Percentiles rank a stretch among this genome's conserved stretches.
Conservation (phyloP, 441 rosid genomes). For the Pelargonium australe region DNA sequence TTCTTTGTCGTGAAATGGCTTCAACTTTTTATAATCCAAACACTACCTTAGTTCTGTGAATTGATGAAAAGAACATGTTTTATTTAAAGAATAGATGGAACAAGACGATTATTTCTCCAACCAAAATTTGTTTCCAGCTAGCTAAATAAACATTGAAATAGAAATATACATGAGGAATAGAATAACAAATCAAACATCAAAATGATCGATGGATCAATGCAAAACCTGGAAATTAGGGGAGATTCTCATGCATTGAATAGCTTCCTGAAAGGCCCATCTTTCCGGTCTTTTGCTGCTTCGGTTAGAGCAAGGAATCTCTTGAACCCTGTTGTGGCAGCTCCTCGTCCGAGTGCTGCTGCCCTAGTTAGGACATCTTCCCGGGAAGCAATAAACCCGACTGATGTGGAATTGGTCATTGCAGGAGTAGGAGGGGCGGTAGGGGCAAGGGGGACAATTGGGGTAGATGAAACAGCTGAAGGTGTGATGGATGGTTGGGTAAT, state of each 20-base stretch:
- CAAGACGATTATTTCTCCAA: not conserved
- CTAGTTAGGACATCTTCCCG: conserved; percentile 91
- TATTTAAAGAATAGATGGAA: not conserved
- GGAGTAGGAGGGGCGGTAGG: conserved; percentile 38
- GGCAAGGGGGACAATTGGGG: conserved; percentile 27
- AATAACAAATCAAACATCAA: not conserved
- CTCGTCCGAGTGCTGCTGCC: conserved; percentile 98
- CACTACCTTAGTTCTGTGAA: too few species aligned
- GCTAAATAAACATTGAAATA: not conserved
- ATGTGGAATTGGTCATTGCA: conserved; percentile 34
- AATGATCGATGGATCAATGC: not conserved
- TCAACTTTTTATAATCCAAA: too few species aligned
- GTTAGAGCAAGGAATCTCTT: conserved; percentile 98
- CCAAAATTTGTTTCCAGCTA: conserved; percentile 1
- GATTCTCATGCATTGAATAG: conserved; percentile 56
- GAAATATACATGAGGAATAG: not conserved
- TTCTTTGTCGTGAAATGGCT: too few species aligned
- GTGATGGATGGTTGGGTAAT: conserved; percentile 46
- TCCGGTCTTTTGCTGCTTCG: conserved; percentile 95
- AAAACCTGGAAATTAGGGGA: not conserved
- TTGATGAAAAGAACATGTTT: too few species aligned
- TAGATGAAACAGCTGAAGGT: conserved; percentile 35
- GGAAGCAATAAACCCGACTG: conserved; percentile 68
- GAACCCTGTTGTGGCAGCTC: conserved; percentile 96
- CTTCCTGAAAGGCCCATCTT: conserved; percentile 90